phyloP scores from a whole-genome alignment of 1,284 basidiomycete species.

The Moniliophthora roreri region DNA sequence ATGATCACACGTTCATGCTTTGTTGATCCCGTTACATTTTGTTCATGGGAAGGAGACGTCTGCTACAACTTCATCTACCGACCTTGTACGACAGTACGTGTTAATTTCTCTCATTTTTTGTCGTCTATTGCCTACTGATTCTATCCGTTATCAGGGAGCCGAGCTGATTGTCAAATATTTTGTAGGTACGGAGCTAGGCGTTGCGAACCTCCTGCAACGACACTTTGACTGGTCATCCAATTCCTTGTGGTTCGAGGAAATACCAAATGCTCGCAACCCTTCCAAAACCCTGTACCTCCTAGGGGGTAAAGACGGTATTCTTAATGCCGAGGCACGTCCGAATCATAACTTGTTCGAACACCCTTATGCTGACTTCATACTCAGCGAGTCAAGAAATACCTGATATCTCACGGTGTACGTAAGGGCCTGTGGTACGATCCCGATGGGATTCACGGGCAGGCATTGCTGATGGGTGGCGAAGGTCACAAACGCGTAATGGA shows the following conservation, averaged over 20 bases:
- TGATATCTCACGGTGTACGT: constrained; percentile 72
- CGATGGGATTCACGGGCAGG: constrained; percentile 70
- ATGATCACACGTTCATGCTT: constrained; percentile 79
- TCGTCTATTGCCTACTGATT: constrained; percentile 9
- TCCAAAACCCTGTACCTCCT: constrained; percentile 68
- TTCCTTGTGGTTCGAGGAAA: constrained; percentile 86
- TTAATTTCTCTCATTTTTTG: constrained; percentile 9
- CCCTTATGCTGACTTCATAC: not conserved
- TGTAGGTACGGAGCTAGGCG: constrained; percentile 81
- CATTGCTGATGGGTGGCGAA: constrained; percentile 55
- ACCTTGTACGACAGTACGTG: constrained; percentile 57
- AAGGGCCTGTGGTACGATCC: constrained; percentile 73
- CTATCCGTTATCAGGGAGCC: constrained; percentile 48
- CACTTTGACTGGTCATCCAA: constrained; percentile 90
- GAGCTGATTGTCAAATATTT: constrained; percentile 86
- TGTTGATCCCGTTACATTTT: constrained; percentile 87
- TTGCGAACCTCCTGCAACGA: constrained; percentile 81
- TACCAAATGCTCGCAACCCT: constrained; percentile 71
- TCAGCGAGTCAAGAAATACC: constrained; percentile 73
- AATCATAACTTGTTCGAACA: constrained; percentile 9
- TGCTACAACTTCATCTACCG: constrained; percentile 88
- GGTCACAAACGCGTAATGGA: constrained; percentile 61
- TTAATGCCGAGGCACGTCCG: constrained; percentile 64
- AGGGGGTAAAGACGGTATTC: constrained; percentile 78
- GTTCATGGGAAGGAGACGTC: constrained; percentile 90